Conservation (phyloP, 108 stramenopile genomes). For the Skeletonema menzelii region DNA sequence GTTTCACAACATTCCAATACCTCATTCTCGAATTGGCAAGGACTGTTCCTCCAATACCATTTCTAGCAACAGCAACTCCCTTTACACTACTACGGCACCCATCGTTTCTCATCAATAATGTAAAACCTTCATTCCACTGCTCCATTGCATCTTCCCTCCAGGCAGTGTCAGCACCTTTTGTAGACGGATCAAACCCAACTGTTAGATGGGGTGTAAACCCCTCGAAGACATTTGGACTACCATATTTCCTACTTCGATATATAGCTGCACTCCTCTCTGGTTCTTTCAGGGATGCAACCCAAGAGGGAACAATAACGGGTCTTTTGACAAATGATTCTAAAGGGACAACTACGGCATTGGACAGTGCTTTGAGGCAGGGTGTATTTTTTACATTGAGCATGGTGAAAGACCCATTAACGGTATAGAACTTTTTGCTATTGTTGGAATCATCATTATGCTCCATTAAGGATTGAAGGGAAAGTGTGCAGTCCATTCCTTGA, state of each 20-base stretch:
- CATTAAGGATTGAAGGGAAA: constrained; percentile 3
- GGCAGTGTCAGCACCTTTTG: neutral
- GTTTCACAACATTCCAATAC: constrained; percentile 21
- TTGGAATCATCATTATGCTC: neutral
- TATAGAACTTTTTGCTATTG: constrained; percentile 12
- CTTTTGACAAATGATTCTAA: constrained; percentile 17
- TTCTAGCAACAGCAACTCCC: constrained; percentile 21
- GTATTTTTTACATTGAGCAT: constrained; percentile 34
- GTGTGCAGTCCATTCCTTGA: neutral
- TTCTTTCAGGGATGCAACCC: constrained; percentile 38
- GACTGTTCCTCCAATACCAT: constrained; percentile 37
- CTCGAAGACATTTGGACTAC: constrained; percentile 51
- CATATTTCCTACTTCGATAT: constrained; percentile 26
- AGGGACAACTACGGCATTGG: constrained; percentile 20
- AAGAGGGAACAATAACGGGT: constrained; percentile 32
- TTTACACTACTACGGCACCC: neutral
- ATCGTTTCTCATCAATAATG: neutral
- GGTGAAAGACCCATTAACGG: constrained; percentile 32
- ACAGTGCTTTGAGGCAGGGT: constrained; percentile 37
- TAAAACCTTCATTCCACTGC: constrained; percentile 20
- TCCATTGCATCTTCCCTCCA: constrained; percentile 30
- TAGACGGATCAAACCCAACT: constrained; percentile 43
- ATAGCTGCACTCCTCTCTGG: constrained; percentile 17
- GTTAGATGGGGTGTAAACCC: constrained; percentile 51
- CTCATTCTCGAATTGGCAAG: constrained; percentile 21